phyloP scores from a whole-genome alignment of 345 rosid genomes.

The Erucastrum elatum region DNA sequence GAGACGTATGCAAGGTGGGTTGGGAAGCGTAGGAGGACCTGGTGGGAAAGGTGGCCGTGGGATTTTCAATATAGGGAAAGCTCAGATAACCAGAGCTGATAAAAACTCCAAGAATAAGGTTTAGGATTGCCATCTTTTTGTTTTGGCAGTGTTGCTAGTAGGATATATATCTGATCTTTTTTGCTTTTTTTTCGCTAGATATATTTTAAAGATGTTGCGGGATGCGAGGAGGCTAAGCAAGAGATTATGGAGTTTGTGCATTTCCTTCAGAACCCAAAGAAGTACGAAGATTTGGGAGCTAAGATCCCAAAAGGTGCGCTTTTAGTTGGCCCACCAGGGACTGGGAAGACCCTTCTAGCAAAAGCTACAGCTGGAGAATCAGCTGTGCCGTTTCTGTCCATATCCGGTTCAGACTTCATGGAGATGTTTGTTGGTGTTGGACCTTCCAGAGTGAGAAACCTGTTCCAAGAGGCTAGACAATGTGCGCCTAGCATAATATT shows the following conservation, averaged over 20 bases:
- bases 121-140: conserved; percentile 17
- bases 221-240: neutral
- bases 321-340: conserved; percentile 93
- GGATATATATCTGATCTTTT: neutral
- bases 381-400: neutral
- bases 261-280: conserved; percentile 88
- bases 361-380: neutral
- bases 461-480: neutral
- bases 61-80: conserved; percentile 40
- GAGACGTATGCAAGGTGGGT: neutral
- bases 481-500: neutral
- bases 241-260: conserved; percentile 84
- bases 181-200: conserved; percentile 44
- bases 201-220: conserved; percentile 62
- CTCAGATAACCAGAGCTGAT: conserved; percentile 68
- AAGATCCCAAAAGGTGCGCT: conserved; percentile 96
- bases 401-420: neutral
- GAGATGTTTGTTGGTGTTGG: neutral
- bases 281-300: conserved; percentile 91
- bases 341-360: conserved; percentile 45
- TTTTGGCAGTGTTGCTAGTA: too few relatives aligned
- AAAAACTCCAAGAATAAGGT: conserved; percentile 51
- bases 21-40: conserved; percentile 56
- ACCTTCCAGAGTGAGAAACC: neutral
- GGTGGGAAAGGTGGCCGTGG: conserved; percentile 86